Base-by-base conservation (phyloP, 129 eudicot species). In the Saposhnikovia divaricata region DNA sequence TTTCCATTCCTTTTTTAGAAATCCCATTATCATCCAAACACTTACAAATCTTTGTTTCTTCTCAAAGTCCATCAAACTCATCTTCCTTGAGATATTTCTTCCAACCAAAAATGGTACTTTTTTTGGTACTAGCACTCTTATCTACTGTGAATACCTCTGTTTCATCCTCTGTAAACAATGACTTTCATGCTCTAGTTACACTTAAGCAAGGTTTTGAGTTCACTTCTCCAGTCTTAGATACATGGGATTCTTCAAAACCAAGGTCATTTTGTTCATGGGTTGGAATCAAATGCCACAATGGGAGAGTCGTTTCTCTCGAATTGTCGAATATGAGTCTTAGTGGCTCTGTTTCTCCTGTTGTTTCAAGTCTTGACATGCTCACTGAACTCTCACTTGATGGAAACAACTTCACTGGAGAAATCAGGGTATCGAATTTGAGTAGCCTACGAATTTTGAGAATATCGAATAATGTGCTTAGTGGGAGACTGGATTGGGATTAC, bases 321-420 rank as follows among this genome's bases (percentile, higher is more conserved):
- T 75, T 96, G 75, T 90, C 99, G 19, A 90, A 89, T 50, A 81
- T 96, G 88, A 76, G 78, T 71, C 91, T 96, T 34, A 83, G 84
- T 11, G 97, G 99, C 89, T 86, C 91, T 68, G 88, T 96, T 89
- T 96, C 98, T 61, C 91, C 93, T 81, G 84, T 77, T 69, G 53
- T 96, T 42, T 80, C 90, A 4, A 84, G 76, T 72, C 91, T 96
- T 3, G 86, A 84, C 47, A 65, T 18, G 68, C 92, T 96, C 43
- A 59, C 81, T 15, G 83, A 86, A 34, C 96, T 96, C 42, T 87
- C 87, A 7, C 79, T 96, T 39, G 95, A 90, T 59, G 94, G 96
- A 9, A 96, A 96, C 90, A 96, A 96, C 91, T 92, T 96, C 89
- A 89, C 97, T 6, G 97, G 99, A 6, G 89, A 84, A 50, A 81